phyloP scores from a whole-genome alignment of 345 rosid species.

The Microcos paniculata region DNA sequence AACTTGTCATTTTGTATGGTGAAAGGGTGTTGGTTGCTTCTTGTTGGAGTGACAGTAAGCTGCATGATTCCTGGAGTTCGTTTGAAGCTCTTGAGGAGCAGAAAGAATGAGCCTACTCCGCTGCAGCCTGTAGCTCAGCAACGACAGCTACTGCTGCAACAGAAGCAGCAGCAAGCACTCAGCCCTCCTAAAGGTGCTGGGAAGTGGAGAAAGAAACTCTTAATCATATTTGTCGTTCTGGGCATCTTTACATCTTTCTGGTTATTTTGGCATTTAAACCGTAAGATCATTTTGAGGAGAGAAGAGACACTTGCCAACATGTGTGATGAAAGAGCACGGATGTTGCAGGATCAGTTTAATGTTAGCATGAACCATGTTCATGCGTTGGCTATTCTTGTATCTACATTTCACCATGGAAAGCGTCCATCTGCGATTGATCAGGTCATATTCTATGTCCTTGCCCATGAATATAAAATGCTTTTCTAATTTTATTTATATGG shows the following conservation, averaged over 20 bases:
- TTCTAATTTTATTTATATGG: neutral
- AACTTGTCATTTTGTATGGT: conserved; percentile 28
- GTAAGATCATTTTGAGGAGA: conserved; percentile 38
- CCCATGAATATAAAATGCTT: neutral
- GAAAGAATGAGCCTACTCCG: conserved; percentile 25
- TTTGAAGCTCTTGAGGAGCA: conserved; percentile 33
- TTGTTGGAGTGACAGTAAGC: conserved; percentile 39
- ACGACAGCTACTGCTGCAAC: conserved; percentile 37
- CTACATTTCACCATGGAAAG: conserved; percentile 96
- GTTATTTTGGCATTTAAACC: conserved; percentile 56
- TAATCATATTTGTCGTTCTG: conserved; percentile 41
- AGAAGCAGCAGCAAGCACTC: conserved; percentile 47
- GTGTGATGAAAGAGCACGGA: conserved; percentile 96
- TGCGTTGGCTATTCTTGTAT: conserved; percentile 92
- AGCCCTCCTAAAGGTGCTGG: conserved; percentile 55
- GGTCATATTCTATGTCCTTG: conserved; percentile 41
- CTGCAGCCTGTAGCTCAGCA: conserved; percentile 38
- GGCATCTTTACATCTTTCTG: conserved; percentile 59
- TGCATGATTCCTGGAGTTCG: conserved; percentile 30
- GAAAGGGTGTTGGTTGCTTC: conserved; percentile 52
- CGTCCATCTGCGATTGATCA: conserved; percentile 90
- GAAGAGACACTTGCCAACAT: conserved; percentile 73
- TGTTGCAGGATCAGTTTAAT: conserved; percentile 99
- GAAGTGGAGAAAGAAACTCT: conserved; percentile 70
- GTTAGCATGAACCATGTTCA: conserved; percentile 98